A percentile compares a stretch with the other conserved stretches of the same genome.
These are phyloP conservation scores for Tetrahymena thermophila DNA, from an alignment of 73 alveolate genomes.

Conservation along the genomic window DNA sequence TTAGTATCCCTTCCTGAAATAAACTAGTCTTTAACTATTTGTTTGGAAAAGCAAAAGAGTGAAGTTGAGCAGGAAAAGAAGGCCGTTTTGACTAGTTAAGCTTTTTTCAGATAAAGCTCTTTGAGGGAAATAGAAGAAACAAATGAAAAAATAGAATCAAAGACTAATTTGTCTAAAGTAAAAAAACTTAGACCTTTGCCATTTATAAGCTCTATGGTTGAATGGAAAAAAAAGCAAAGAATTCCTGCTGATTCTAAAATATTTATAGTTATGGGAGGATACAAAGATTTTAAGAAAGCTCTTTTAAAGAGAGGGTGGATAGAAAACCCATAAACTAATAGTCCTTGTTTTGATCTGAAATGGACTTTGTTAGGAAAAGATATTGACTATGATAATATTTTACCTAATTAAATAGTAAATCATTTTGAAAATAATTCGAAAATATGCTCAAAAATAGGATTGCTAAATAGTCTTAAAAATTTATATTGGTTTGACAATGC, in stretches of 20 bases:
- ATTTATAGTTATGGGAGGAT: constrained; percentile 39
- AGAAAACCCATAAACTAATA: constrained; percentile 17
- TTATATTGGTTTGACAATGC: constrained; percentile 76
- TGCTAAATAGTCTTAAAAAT: constrained; percentile 72
- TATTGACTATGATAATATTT: constrained; percentile 20
- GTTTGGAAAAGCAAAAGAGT: background rate
- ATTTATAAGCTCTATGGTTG: constrained; percentile 49
- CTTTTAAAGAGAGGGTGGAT: constrained; percentile 48
- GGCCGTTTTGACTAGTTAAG: background rate
- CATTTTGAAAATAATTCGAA: constrained; percentile 77
- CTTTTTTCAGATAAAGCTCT: background rate
- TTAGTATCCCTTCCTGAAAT: background rate
- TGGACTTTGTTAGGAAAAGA: constrained; percentile 39
- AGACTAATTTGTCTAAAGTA: background rate
- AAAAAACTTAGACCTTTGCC: constrained; percentile 44
- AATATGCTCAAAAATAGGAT: constrained; percentile 86
- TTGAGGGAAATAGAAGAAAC: background rate
- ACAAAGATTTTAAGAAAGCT: constrained; percentile 45
- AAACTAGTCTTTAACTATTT: background rate
- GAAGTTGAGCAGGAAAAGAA: background rate
- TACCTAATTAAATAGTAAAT: constrained; percentile 26
- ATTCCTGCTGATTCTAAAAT: constrained; percentile 47
- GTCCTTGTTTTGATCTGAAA: constrained; percentile 36
- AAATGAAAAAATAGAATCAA: background rate
- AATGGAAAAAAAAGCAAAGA: constrained; percentile 63